Conservation (phyloP, 2,329 filamentous ascomycete species). For the Teratosphaeria viscida region DNA sequence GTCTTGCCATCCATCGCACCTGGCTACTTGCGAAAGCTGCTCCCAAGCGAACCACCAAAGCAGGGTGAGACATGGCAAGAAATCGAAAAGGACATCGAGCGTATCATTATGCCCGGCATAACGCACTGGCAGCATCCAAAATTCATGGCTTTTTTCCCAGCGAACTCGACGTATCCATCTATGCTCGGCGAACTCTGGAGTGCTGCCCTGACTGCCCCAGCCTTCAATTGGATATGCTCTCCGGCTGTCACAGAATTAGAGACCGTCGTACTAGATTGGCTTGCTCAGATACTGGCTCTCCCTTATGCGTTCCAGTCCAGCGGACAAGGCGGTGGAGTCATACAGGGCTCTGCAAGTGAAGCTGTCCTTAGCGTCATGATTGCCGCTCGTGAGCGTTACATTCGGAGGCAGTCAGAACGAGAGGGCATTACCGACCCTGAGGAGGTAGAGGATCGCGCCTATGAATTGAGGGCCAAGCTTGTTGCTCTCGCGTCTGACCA, state of each 20-base stretch:
- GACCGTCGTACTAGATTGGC: slow-evolving; percentile 86
- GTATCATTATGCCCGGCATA: slow-evolving; percentile 80
- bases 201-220: slow-evolving; percentile 75
- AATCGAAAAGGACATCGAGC: slow-evolving; percentile 75
- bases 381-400: slow-evolving; percentile 71
- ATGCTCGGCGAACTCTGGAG: slow-evolving; percentile 91
- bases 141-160: slow-evolving; percentile 94
- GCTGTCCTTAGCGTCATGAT: slow-evolving; percentile 79
- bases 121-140: slow-evolving; percentile 93
- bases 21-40: slow-evolving; percentile 71
- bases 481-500: slow-evolving; percentile 73
- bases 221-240: slow-evolving; percentile 95
- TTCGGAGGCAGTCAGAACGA: slow-evolving; percentile 48
- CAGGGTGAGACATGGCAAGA: slow-evolving; percentile 62
- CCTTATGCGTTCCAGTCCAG: slow-evolving; percentile 65
- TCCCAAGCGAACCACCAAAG: slow-evolving; percentile 57
- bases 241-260: slow-evolving; percentile 89
- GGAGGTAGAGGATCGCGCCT: slow-evolving; percentile 60
- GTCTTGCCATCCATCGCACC: slow-evolving; percentile 72
- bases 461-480: slow-evolving; percentile 56
- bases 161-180: slow-evolving; percentile 67
- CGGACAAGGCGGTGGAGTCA: slow-evolving; percentile 76
- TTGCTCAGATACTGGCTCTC: slow-evolving; percentile 64
- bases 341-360: slow-evolving; percentile 84
- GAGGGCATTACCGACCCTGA: slow-evolving; percentile 34